Conservation (phyloP, 2,329 filamentous ascomycete species). For the Colletotrichum orbiculare region DNA sequence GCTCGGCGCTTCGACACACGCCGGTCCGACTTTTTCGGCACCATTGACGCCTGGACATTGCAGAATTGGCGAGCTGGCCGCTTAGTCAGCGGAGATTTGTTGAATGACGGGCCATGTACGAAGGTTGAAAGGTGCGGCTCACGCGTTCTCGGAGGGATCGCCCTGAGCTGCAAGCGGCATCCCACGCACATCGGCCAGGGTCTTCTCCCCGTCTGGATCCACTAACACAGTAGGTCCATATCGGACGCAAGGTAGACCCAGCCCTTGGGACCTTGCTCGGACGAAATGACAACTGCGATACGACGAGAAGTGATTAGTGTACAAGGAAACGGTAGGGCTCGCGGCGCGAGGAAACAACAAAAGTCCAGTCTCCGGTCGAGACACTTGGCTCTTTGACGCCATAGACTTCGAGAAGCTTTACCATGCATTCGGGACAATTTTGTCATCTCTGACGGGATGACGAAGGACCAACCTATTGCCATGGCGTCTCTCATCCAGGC, state of each 20-base stretch:
- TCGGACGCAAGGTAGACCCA: too few relatives aligned
- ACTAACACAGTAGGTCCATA: too few relatives aligned
- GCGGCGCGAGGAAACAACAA: too few relatives aligned
- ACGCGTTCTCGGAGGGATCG: constrained; percentile 5
- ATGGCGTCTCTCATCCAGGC: background rate
- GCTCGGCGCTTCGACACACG: constrained; percentile 15
- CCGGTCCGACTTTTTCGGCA: constrained; percentile 18
- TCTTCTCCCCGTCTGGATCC: background rate
- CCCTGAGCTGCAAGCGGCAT: constrained; percentile 10
- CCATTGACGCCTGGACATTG: background rate
- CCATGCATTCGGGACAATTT: constrained; percentile 1
- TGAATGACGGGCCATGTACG: constrained; percentile 1
- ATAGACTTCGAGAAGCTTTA: constrained; percentile 4
- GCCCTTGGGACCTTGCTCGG: too few relatives aligned
- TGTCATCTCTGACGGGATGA: constrained; percentile 15
- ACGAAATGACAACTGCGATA: too few relatives aligned
- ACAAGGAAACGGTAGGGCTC: too few relatives aligned
- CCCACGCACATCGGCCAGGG: constrained; percentile 19
- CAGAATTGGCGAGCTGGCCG: background rate
- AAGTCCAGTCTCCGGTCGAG: background rate
- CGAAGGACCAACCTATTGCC: background rate
- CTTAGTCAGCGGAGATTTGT: constrained; percentile 17
- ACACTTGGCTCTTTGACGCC: background rate
- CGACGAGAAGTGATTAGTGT: too few relatives aligned
- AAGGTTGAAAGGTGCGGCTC: background rate